phyloP scores from a whole-genome alignment of 768 basidiomycete genomes.

The Boletus coccyginus region DNA sequence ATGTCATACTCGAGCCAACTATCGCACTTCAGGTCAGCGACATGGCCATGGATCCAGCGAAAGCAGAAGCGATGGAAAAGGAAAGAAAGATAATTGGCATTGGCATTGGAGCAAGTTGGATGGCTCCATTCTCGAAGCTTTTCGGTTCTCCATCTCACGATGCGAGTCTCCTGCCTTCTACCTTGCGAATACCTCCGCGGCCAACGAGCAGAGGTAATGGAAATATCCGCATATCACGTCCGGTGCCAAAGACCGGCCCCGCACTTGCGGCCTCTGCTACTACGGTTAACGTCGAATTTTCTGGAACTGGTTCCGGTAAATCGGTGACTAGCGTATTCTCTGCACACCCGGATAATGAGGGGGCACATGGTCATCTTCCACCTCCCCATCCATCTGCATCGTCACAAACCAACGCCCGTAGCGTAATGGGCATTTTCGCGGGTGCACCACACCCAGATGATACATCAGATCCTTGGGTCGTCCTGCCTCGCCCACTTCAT shows the following conservation, averaged over 20 bases:
- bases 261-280: conserved; percentile 85
- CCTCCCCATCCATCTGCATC: conserved; percentile 10
- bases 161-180: conserved; percentile 2
- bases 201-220: conserved; percentile 26
- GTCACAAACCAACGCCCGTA: conserved; percentile 25
- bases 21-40: conserved; percentile 72
- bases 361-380: conserved; percentile 5
- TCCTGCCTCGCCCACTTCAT: conserved; percentile 47
- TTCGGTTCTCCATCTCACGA: conserved; percentile 47
- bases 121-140: conserved; percentile 81
- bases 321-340: conserved; percentile 47
- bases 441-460: conserved; percentile 62
- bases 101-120: conserved; percentile 60
- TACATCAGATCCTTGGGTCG: conserved; percentile 68
- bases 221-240: conserved; percentile 34
- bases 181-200: conserved; percentile 26
- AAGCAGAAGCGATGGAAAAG: conserved; percentile 41
- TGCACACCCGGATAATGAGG: conserved; percentile 25
- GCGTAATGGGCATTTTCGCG: conserved; percentile 87
- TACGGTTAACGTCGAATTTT: conserved; percentile 96
- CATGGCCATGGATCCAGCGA: conserved; percentile 58
- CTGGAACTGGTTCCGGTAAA: conserved; percentile 61
- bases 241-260: conserved; percentile 78
- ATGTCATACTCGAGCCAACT: conserved; percentile 84
- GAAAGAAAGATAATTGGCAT: conserved; percentile 31